phyloP scores from a whole-genome alignment of 306 rosid genomes.

The Ormosia emarginata region DNA sequence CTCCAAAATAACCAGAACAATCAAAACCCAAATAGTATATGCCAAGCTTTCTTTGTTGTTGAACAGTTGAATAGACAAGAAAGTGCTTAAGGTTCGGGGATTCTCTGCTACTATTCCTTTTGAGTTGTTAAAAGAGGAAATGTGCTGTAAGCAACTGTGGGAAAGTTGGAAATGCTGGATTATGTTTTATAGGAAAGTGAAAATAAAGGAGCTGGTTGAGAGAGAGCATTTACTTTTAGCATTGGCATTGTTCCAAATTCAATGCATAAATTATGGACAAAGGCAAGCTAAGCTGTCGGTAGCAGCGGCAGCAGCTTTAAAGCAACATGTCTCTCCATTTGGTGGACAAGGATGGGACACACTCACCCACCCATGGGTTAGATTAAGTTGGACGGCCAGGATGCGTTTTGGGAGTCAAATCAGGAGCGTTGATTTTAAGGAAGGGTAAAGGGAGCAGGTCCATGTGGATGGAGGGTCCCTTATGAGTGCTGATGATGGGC shows the following conservation, averaged over 20 bases:
- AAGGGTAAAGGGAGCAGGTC: conserved; percentile 16
- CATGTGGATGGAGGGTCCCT: conserved; percentile 43
- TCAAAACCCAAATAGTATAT: neutral
- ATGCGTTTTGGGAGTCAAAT: conserved; percentile 30
- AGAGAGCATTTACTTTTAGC: neutral
- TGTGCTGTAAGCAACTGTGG: neutral
- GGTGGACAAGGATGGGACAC: conserved; percentile 66
- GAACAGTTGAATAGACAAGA: neutral
- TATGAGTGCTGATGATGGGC: conserved; percentile 36
- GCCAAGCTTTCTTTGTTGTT: neutral
- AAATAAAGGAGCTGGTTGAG: neutral
- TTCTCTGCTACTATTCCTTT: neutral
- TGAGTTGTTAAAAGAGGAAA: neutral
- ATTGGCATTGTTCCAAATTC: neutral
- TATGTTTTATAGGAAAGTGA: conserved; percentile 37
- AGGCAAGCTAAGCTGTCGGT: conserved; percentile 63
- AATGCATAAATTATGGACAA: conserved; percentile 59
- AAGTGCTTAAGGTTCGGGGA: neutral
- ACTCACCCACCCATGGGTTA: conserved; percentile 40
- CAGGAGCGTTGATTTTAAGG: conserved; percentile 25
- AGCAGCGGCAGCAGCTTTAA: conserved; percentile 50
- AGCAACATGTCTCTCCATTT: conserved; percentile 39
- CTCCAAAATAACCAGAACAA: neutral
- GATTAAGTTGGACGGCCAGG: conserved; percentile 35
- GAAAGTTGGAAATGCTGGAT: conserved; percentile 24